These are phyloP conservation scores for Verticillium longisporum DNA, from an alignment of 2,329 filamentous ascomycete species.

Conservation along the genomic window DNA sequence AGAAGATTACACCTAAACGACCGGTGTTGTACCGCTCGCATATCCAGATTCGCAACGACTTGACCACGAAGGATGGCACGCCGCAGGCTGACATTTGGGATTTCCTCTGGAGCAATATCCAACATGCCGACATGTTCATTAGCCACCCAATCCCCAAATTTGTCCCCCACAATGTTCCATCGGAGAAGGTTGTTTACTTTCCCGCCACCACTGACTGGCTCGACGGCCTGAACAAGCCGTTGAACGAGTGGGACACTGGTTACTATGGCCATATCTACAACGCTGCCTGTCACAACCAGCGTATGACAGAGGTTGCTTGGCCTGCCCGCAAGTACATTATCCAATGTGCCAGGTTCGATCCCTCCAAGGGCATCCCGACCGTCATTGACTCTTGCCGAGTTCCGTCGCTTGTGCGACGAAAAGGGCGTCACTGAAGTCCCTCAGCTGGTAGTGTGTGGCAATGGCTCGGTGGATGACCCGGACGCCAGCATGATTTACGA, in stretches of 20 bases:
- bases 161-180: conserved; percentile 62
- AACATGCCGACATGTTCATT: conserved; percentile 70
- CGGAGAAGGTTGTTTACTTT: conserved; percentile 63
- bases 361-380: conserved; percentile 73
- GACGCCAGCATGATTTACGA: conserved; percentile 69
- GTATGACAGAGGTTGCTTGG: conserved; percentile 53
- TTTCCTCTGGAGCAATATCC: conserved; percentile 67
- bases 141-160: conserved; percentile 74
- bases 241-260: conserved; percentile 62
- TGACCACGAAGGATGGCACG: conserved; percentile 54
- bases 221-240: conserved; percentile 71
- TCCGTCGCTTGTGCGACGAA: conserved; percentile 55
- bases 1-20: conserved; percentile 60
- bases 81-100: conserved; percentile 70
- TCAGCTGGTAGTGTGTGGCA: conserved; percentile 71
- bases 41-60: conserved; percentile 73
- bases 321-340: conserved; percentile 64
- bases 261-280: conserved; percentile 75
- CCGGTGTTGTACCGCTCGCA: conserved; percentile 77
- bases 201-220: conserved; percentile 80
- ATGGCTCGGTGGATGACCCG: conserved; percentile 75
- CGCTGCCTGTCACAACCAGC: conserved; percentile 48
- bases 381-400: conserved; percentile 69
- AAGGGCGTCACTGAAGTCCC: conserved; percentile 46
- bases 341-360: conserved; percentile 77